These are phyloP conservation scores for Neospora caninum DNA, from an alignment of 169 alveolate genomes.

Conservation along the genomic window DNA sequence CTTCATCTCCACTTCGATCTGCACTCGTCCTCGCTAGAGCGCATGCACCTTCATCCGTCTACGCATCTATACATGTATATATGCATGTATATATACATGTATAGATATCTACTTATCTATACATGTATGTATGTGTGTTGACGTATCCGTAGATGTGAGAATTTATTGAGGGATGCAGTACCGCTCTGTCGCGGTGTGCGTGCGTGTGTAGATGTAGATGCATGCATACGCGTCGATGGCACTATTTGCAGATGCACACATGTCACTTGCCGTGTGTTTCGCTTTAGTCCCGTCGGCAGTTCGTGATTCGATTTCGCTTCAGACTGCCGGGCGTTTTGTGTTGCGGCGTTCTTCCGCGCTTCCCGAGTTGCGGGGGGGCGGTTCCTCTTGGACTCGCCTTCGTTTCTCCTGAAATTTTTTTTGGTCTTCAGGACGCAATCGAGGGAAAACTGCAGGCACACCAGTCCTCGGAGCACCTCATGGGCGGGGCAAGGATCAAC, in stretches of 20 bases:
- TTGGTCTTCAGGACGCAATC: constrained; percentile 72
- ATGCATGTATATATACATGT: neutral
- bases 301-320: too few species aligned
- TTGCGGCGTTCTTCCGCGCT: too few species aligned
- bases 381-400: neutral
- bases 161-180: neutral
- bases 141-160: neutral
- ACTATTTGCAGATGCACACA: too few species aligned
- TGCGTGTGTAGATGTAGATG: neutral
- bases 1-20: neutral
- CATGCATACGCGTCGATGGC: too few species aligned
- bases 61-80: neutral
- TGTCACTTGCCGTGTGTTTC: too few species aligned
- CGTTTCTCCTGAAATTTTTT: neutral
- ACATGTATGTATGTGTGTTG: neutral
- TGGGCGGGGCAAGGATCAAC: constrained; percentile 89
- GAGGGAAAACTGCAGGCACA: constrained; percentile 78
- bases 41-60: neutral
- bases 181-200: neutral
- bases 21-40: neutral
- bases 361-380: too few species aligned
- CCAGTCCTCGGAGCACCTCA: constrained; percentile 79
- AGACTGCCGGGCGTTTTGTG: too few species aligned
- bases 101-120: neutral
- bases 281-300: too few species aligned